These are phyloP conservation scores for Fistulifera pelliculosa DNA, from an alignment of 108 stramenopile species.

Conservation along the genomic window DNA sequence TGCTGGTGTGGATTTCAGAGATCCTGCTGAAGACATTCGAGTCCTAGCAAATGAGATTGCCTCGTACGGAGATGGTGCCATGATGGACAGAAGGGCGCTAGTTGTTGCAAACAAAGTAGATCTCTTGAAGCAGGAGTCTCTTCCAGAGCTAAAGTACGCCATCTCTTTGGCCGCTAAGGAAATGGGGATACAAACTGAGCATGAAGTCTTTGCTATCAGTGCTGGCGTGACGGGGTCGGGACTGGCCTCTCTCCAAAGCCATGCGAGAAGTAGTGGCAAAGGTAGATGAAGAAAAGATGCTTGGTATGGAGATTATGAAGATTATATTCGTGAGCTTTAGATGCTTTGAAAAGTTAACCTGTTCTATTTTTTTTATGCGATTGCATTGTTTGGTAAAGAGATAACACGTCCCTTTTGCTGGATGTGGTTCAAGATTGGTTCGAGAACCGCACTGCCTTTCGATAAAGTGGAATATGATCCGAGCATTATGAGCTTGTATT, in stretches of 20 bases:
- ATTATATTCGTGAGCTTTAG: too few species aligned
- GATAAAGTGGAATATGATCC: constrained; percentile 67
- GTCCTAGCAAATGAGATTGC: constrained; percentile 57
- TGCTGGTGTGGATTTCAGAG: constrained; percentile 64
- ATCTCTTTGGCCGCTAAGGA: constrained; percentile 39
- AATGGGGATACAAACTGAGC: constrained; percentile 47
- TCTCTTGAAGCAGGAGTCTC: constrained; percentile 34
- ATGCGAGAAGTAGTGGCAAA: constrained; percentile 31
- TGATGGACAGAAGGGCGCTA: constrained; percentile 61
- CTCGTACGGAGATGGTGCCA: constrained; percentile 53
- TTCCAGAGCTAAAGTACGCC: constrained; percentile 29
- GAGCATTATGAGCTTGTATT: constrained; percentile 78
- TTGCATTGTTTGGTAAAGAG: neutral
- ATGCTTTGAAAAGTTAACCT: too few species aligned
- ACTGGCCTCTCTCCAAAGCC: constrained; percentile 44
- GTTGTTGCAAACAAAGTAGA: constrained; percentile 86
- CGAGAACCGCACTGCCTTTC: constrained; percentile 49
- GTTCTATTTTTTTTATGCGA: too few species aligned
- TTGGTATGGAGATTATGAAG: neutral
- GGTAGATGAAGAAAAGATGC: constrained; percentile 3
- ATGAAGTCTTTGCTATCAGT: constrained; percentile 61
- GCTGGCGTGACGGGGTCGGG: constrained; percentile 81
- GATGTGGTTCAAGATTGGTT: constrained; percentile 22
- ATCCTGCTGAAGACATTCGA: constrained; percentile 55
- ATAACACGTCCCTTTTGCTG: constrained; percentile 1